Evolutionary conservation across 306 rosid genomes (phyloP), one percentile per base, ranked within the genome.

Genomic region (Citrullus mucosospermus): DNA sequence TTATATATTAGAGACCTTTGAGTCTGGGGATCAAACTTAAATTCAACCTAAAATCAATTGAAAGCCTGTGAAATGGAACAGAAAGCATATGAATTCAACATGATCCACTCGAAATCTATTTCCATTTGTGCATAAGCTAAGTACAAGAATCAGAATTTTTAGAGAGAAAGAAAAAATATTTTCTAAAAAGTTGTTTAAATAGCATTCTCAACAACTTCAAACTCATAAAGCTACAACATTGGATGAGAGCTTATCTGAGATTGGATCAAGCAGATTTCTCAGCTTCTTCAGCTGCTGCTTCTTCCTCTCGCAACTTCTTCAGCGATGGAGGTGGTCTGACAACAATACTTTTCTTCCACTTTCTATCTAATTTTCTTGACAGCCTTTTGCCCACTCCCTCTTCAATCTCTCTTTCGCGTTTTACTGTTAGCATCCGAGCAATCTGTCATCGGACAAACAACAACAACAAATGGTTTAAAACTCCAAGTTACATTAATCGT

Each of bases 351-450:
- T 54, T 91, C 96, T 88, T 92, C 99, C 99, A 92, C 82, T 88
- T 68, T 46, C 85, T 84, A 74, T 96, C 98, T 4, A 92, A 83
- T 88, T 96, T 96, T 86, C 99, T 87, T 28, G 99, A 96, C 82
- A 91, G 82, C 80, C 99, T 84, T 87, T 92, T 96, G 32, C 80
- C 82, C 11, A 92, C 89, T 58, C 99, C 99, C 78, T 90, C 91
- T 78, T 92, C 99, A 6, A 92, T 57, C 86, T 96, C 97, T 86
- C 98, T 88, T 88, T 96, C 99, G 14, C 97, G 88, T 86, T 84
- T 91, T 70, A 92, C 96, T 8, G 99, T 96, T 32, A 92, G 97
- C 96, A 96, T 78, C 44, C 99, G 96, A 82, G 99, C 93, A 89
- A 91, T 54, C 99, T 92, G 79, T 50, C 28, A 18, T 15, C 3